Conservation (phyloP, 768 basidiomycete species). For the Pulveroboletus ravenelii region DNA sequence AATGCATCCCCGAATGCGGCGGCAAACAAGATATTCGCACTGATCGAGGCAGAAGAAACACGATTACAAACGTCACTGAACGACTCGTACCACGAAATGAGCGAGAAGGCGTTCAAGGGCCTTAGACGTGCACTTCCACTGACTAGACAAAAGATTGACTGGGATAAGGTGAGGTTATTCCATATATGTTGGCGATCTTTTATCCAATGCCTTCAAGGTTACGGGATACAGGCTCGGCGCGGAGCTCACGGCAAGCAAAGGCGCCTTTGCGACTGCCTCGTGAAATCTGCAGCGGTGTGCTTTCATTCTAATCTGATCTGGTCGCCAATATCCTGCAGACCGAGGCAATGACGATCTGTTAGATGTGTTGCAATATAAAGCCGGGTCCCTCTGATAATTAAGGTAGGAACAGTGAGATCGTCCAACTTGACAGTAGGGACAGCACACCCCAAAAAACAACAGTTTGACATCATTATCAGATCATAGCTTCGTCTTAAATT, state of each 20-base stretch:
- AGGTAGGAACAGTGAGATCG: not conserved
- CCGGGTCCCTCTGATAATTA: not conserved
- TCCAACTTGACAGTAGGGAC: not conserved
- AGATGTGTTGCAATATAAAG: not conserved
- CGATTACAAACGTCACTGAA: slow-evolving; percentile 76
- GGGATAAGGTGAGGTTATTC: slow-evolving; percentile 70
- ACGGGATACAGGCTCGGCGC: slow-evolving; percentile 70
- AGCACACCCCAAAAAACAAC: slow-evolving; percentile 3
- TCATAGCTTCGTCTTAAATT: slow-evolving; percentile 59
- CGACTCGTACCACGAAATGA: slow-evolving; percentile 82
- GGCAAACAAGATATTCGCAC: slow-evolving; percentile 70
- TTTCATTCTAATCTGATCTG: not conserved
- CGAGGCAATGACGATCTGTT: slow-evolving; percentile 7
- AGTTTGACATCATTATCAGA: not conserved
- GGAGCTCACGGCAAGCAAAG: slow-evolving; percentile 66
- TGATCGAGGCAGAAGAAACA: slow-evolving; percentile 76
- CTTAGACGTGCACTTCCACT: slow-evolving; percentile 86
- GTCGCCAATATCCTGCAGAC: not conserved
- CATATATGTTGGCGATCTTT: not conserved
- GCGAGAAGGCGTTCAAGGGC: slow-evolving; percentile 90
- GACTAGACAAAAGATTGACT: slow-evolving; percentile 91
- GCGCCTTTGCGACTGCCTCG: slow-evolving; percentile 38
- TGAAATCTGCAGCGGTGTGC: not conserved
- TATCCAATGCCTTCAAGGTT: slow-evolving; percentile 32
- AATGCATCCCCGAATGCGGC: slow-evolving; percentile 47